Evolutionary conservation across 75 land plant species (phyloP).

Genomic region (Pinus tabuliformis): DNA sequence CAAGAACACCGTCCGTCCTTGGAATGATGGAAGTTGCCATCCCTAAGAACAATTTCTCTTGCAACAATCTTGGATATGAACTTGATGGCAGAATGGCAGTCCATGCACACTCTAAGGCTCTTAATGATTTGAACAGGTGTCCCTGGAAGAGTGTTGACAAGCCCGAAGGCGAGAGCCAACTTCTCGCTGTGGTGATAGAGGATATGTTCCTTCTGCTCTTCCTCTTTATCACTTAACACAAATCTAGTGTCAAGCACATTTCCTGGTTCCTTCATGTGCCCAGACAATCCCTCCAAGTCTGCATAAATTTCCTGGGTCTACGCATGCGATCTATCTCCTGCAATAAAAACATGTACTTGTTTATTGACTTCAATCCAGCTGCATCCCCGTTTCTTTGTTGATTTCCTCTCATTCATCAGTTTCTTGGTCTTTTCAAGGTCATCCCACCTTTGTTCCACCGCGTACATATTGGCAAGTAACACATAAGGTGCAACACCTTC

Average conservation of each 20-base stretch:
- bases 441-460: constrained; percentile 30
- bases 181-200: constrained; percentile 13
- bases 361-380: constrained; percentile 7
- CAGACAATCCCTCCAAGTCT: too few relatives aligned
- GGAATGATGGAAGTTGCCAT: constrained; percentile 6
- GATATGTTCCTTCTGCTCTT: constrained; percentile 1
- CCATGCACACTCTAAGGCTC: constrained; percentile 13
- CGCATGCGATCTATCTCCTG: too few relatives aligned
- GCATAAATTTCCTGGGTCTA: too few relatives aligned
- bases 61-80: constrained; percentile 15
- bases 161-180: constrained; percentile 14
- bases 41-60: constrained; percentile 12
- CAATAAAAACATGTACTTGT: too few relatives aligned
- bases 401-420: constrained; percentile 27
- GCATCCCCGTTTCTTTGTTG: constrained; percentile 23
- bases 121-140: not conserved
- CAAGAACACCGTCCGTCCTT: constrained; percentile 16
- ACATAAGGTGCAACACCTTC: constrained; percentile 17
- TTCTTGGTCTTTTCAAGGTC: constrained; percentile 22
- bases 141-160: constrained; percentile 3
- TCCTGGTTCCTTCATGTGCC: too few relatives aligned
- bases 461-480: constrained; percentile 32
- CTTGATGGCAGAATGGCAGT: constrained; percentile 10
- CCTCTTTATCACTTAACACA: not conserved
- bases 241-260: too few relatives aligned